phyloP scores from a whole-genome alignment of 75 land plant genomes.

The Chamaecyparis obtusa region DNA sequence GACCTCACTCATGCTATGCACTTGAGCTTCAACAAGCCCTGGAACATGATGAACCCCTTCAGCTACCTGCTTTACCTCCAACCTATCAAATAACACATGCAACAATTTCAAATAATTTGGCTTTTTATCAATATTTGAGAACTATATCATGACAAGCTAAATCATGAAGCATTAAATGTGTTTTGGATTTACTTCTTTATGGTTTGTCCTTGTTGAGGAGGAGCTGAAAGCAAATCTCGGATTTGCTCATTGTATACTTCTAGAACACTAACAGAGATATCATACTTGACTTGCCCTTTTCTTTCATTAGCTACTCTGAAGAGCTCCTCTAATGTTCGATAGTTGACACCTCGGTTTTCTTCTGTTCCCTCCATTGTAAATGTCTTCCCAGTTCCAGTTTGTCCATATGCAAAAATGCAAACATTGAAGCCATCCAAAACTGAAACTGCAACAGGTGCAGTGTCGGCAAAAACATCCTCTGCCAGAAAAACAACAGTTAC shows the following conservation, averaged over 20 bases:
- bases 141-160: neutral
- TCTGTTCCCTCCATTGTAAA: conserved; percentile 96
- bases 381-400: conserved; percentile 98
- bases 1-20: conserved; percentile 75
- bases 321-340: conserved; percentile 83
- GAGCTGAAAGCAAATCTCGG: conserved; percentile 69
- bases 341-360: conserved; percentile 87
- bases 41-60: conserved; percentile 96
- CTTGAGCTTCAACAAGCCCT: conserved; percentile 84
- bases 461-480: conserved; percentile 88
- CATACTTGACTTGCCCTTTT: conserved; percentile 56
- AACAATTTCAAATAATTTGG: neutral
- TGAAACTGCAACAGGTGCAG: conserved; percentile 84
- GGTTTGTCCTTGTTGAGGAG: conserved; percentile 45
- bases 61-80: conserved; percentile 83
- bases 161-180: neutral
- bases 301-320: conserved; percentile 66
- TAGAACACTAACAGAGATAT: conserved; percentile 85
- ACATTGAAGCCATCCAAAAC: conserved; percentile 98
- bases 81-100: conserved; percentile 34
- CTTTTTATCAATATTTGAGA: neutral
- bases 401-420: conserved; percentile 98
- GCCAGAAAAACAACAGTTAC: conserved; percentile 5
- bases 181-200: conserved; percentile 63
- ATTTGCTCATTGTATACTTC: conserved; percentile 99